Evolutionary conservation across 495 filamentous ascomycete genomes (phyloP).

Genomic region (Schizothecium vesticola): DNA sequence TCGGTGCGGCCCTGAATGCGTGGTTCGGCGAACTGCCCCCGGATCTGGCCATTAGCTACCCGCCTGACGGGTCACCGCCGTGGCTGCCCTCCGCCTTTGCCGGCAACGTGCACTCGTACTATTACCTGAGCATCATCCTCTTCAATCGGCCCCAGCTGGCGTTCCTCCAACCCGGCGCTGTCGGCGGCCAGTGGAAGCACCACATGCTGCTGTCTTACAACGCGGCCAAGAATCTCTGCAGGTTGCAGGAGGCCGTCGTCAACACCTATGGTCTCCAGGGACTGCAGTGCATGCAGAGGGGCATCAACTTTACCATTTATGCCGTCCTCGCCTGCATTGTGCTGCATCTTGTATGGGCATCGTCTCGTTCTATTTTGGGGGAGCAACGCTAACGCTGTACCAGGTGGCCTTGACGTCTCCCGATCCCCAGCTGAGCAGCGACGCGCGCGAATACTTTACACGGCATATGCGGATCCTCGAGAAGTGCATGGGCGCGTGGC

Average conservation of each 20-base stretch:
- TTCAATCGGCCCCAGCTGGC: slow-evolving; percentile 83
- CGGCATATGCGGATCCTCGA: slow-evolving; percentile 95
- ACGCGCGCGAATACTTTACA: slow-evolving; percentile 86
- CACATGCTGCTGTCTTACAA: slow-evolving; percentile 84
- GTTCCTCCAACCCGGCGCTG: slow-evolving; percentile 64
- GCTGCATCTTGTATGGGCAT: slow-evolving; percentile 74
- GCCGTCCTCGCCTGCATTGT: slow-evolving; percentile 88
- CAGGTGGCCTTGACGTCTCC: slow-evolving; percentile 92
- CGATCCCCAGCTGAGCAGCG: slow-evolving; percentile 78
- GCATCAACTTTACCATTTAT: slow-evolving; percentile 95
- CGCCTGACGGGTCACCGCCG: slow-evolving; percentile 71
- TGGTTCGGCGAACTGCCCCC: slow-evolving; percentile 75
- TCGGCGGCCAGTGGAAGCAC: slow-evolving; percentile 75
- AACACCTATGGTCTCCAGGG: slow-evolving; percentile 72
- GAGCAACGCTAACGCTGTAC: background rate
- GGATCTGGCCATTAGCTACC: slow-evolving; percentile 75
- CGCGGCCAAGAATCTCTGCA: slow-evolving; percentile 82
- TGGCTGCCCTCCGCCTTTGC: slow-evolving; percentile 87
- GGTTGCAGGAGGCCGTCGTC: slow-evolving; percentile 83
- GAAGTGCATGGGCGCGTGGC: slow-evolving; percentile 75
- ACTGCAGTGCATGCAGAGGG: slow-evolving; percentile 86
- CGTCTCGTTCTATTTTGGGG: background rate
- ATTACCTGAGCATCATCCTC: slow-evolving; percentile 81
- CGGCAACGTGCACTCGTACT: slow-evolving; percentile 90
- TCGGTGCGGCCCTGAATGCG: slow-evolving; percentile 63